A percentile compares a stretch with the other conserved stretches of the same genome.
Evolutionary conservation across 2,329 filamentous ascomycete species (phyloP).

Genomic region (Bimuria novae-zelandiae): DNA sequence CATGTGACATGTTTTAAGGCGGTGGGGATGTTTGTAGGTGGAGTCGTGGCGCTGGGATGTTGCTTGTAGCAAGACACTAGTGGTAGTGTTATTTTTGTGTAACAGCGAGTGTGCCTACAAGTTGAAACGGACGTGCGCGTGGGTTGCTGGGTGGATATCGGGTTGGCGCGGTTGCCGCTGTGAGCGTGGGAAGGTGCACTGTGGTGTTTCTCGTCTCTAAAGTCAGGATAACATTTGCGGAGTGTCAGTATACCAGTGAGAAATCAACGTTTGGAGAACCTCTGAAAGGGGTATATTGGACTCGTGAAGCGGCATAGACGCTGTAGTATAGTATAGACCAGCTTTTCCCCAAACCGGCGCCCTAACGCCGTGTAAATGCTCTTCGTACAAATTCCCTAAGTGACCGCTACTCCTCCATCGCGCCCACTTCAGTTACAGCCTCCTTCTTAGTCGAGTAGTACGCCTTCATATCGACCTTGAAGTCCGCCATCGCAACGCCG

Average conservation of each 20-base stretch:
- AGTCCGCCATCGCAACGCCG: slow-evolving; percentile 87
- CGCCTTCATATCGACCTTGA: slow-evolving; percentile 79
- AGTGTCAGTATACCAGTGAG: no score
- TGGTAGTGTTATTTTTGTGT: no score
- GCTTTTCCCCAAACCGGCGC: slow-evolving; percentile 3
- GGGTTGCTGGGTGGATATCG: no score
- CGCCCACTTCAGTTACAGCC: slow-evolving; percentile 57
- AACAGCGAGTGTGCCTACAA: no score
- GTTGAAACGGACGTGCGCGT: no score
- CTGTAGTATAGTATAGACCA: neutral
- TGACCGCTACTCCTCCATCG: slow-evolving; percentile 51
- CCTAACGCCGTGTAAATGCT: slow-evolving; percentile 10
- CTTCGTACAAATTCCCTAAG: neutral
- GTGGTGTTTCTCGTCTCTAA: slow-evolving; percentile 30
- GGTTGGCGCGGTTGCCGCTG: no score
- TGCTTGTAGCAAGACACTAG: no score
- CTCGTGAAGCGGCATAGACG: neutral
- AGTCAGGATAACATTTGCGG: slow-evolving; percentile 11
- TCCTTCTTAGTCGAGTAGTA: slow-evolving; percentile 49
- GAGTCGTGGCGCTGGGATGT: no score
- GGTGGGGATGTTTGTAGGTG: no score
- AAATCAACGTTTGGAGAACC: slow-evolving; percentile 1
- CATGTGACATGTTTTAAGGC: no score
- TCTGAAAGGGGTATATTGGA: slow-evolving; percentile 13
- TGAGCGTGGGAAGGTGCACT: no score